Base-by-base conservation (phyloP, 805 yeast genomes). In the Candida qinlingensis region DNA sequence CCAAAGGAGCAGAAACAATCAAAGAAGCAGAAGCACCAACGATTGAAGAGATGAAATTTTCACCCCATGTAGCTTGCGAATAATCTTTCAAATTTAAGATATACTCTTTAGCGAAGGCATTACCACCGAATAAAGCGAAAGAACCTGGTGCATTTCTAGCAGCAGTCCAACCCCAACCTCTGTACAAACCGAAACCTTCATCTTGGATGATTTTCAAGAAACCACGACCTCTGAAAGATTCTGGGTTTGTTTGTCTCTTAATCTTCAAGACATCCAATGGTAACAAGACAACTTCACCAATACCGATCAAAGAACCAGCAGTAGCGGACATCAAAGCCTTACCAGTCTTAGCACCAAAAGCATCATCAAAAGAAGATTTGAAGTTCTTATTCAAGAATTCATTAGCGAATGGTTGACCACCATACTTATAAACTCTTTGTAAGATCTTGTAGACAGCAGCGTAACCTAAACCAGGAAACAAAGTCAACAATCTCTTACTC, bases 161-260 rank as follows among this genome's bases (percentile, higher is more conserved):
- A 59, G 96, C 96, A 51, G 99, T 94, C 99, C 99, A 94, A 50
- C 97, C 98, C 96, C 97, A 91, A 57, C 99, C 99, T 67, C 97
- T 79, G 74, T 94, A 94, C 59, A 94, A 76, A 27, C 94, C 89
- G 51, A 89, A 77, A 19, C 99, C 98, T 72, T 94, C 99, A 65
- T 94, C 99, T 48, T 75, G 64, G 52, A 94, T 66, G 62, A 94
- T 88, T 69, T 79, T 85, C 57, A 91, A 52, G 72, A 94, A 91
- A 9, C 99, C 98, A 75, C 99, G 87, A 60, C 99, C 99, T 70
- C 83, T 85, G 80, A 94, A 94, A n/a, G 98, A 75, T 71, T 92
- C 99, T n/a, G 99, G 99, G 76, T 94, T 94, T 47, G 99, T 94
- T 77, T 94, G 99, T 75, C 98, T 91, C 75, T 94, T 94, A 72